Percentiles rank a stretch among this genome's conserved stretches.
These are phyloP conservation scores for Trichoderma asperellum DNA, from an alignment of 2,329 filamentous ascomycete species.

Conservation along the genomic window DNA sequence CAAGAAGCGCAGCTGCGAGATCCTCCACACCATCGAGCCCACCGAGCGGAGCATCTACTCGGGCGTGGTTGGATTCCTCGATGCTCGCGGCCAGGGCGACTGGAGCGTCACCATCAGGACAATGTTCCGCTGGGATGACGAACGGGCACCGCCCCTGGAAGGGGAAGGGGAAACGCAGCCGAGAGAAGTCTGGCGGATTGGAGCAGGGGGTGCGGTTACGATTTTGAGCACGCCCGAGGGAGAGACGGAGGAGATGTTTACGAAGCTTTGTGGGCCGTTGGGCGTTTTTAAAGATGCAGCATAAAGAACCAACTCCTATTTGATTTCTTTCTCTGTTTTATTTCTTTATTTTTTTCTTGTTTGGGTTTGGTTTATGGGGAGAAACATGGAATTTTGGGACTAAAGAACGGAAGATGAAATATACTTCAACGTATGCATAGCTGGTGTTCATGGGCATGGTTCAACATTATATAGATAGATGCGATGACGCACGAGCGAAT, in stretches of 20 bases:
- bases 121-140: slow-evolving; percentile 73
- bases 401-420: slow-evolving; percentile 16
- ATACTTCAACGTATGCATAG: slow-evolving; percentile 44
- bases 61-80: slow-evolving; percentile 87
- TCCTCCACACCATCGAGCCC: slow-evolving; percentile 71
- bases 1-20: slow-evolving; percentile 88
- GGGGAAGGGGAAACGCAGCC: slow-evolving; percentile 38
- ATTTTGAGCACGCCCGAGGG: slow-evolving; percentile 77
- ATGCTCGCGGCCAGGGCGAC: slow-evolving; percentile 81
- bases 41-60: slow-evolving; percentile 77
- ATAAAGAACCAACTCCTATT: slow-evolving; percentile 21
- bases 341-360: neutral
- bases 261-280: slow-evolving; percentile 66
- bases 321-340: neutral
- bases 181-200: slow-evolving; percentile 75
- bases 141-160: slow-evolving; percentile 42
- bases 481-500: slow-evolving; percentile 14
- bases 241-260: slow-evolving; percentile 90
- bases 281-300: slow-evolving; percentile 51
- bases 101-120: slow-evolving; percentile 91
- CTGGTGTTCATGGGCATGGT: slow-evolving; percentile 34
- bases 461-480: slow-evolving; percentile 26
- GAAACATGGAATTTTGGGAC: neutral
- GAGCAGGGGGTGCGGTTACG: slow-evolving; percentile 89
- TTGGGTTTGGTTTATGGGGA: slow-evolving; percentile 1